Base-by-base conservation (phyloP, 805 yeast species). In the Sugiyamaella americana region DNA sequence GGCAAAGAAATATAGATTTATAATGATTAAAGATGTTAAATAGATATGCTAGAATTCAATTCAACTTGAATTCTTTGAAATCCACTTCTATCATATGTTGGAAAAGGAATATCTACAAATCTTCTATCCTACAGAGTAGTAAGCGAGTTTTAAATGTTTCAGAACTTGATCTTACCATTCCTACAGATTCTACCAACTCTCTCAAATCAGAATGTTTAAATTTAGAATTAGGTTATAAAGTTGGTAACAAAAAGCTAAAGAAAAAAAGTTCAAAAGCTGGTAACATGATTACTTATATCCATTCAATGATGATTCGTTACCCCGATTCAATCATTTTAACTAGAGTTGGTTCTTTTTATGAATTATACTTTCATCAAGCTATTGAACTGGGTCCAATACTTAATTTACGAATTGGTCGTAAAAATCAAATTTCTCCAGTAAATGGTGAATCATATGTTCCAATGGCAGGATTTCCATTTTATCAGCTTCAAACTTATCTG, bases 391-490 rank as follows among this genome's bases (percentile, higher is more conserved):
- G 87, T 0, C 81, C 84, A 1, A 63, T 76, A 44, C 64, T 93
- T 45, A 88, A 88, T 23, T 63, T 91, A 23, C 80, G 58, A 17
- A 26, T 37, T 21, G 48, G 57, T 34, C 66, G 68, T 47, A 69
- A 47, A 49, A 20, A 41, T 48, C 29, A 53, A 69, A 23, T 56
- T 56, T 47, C 46, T 38, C 34, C 51, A 17, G 56, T 59, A n/a
- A 49, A 56, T 21, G 46, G 51, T 26, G 11, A 39, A 20, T 19
- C 43, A 5, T 44, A 19, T 16, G 73, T 84, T 0, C 78, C 95
- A 0, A 87, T 93, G 84, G 87, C 97, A 0, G 98, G 98, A 0
- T 93, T 93, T 57, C 98, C 98, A 0, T 70, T 76, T 3, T 65
- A 67, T 37, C 86, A 80, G 47, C 63, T 88, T 17, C 84, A 81